phyloP scores from a whole-genome alignment of 139 green algal genomes.

The Asterochloris sp. region DNA sequence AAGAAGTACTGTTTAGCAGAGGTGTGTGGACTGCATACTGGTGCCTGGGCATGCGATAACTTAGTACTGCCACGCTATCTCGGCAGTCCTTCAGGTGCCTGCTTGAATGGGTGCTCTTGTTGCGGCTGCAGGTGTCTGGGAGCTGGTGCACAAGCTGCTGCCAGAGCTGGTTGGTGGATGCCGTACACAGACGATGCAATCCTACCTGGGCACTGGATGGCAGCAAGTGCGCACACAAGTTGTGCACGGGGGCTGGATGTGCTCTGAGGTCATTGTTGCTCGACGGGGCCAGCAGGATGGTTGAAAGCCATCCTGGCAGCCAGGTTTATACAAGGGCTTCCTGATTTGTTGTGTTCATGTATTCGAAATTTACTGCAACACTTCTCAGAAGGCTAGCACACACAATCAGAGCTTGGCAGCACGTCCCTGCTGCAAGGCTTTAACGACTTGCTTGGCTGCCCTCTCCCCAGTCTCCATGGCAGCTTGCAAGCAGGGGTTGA shows the following conservation, averaged over 20 bases:
- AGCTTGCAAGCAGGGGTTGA: conserved; percentile 85
- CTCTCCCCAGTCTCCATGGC: conserved; percentile 70
- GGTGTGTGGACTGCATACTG: background rate
- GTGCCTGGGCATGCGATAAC: background rate
- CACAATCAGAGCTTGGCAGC: background rate
- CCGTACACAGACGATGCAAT: background rate
- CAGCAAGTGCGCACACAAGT: background rate
- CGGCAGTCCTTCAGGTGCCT: background rate
- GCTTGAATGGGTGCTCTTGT: background rate
- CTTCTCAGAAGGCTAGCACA: background rate
- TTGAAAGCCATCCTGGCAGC: background rate
- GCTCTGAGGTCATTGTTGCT: conserved; percentile 8
- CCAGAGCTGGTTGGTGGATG: conserved; percentile 8
- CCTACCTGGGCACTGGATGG: background rate
- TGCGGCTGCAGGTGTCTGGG: background rate
- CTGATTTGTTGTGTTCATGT: too few relatives aligned
- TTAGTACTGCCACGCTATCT: background rate
- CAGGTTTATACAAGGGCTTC: background rate
- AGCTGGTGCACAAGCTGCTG: background rate
- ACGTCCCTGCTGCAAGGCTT: background rate
- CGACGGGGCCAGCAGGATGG: too few relatives aligned
- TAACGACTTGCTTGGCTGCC: conserved; percentile 35
- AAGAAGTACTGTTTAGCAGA: background rate
- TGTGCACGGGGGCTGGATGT: background rate
- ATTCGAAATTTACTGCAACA: background rate